Evolutionary conservation across 2,329 filamentous ascomycete species (phyloP), one percentile per base, ranked within the genome.

Genomic region (Pochonia chlamydosporia): DNA sequence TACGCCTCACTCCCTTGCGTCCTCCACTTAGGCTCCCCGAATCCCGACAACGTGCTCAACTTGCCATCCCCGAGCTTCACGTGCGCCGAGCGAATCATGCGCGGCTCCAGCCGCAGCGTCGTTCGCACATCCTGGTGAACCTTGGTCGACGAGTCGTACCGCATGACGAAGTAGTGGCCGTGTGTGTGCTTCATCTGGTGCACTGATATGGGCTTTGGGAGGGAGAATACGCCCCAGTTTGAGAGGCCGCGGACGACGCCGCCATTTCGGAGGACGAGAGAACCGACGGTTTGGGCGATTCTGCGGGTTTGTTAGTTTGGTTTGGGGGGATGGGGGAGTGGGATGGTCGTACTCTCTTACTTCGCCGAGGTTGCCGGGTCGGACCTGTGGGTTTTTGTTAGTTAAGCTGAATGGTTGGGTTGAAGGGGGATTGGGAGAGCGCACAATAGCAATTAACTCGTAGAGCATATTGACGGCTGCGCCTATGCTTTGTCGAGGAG

Each of bases 151-250:
- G 85, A 73, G 67, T 99, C 93, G 75, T 96, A 99, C 59, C 93
- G 88, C 87, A 99, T 88, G 62, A 95, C 87, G 69, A 99, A 99
- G 78, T 99, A 95, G 74, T 97, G 91, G 47, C 93, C 93, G 57
- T 83, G 79, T 54, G 81, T 81, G 77, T 97, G 86, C 56, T 82
- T 83, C 58, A 86, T 82, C 71, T 96, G 90, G 68, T 95, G 85
- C 63, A 85, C 85, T 52, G 83, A 84, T 49, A 84, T 77, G 52
- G 89, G 82, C 56, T 84, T 86, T 41, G 93, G 92, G 16, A 99
- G 85, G 41, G 85, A 77, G 72, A 93, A 96, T 57, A 87, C 79
- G 63, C 93, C 93, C 93, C 93, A 99, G 77, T 99, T 99, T 57
- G 85, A 85, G 63, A 95, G 78, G 64, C 90, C 90, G 59, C 93